Percentiles rank a stretch among this genome's conserved stretches.
These are phyloP conservation scores for Botrytis squamosa DNA, from an alignment of 2,329 filamentous ascomycete genomes.

Conservation along the genomic window DNA sequence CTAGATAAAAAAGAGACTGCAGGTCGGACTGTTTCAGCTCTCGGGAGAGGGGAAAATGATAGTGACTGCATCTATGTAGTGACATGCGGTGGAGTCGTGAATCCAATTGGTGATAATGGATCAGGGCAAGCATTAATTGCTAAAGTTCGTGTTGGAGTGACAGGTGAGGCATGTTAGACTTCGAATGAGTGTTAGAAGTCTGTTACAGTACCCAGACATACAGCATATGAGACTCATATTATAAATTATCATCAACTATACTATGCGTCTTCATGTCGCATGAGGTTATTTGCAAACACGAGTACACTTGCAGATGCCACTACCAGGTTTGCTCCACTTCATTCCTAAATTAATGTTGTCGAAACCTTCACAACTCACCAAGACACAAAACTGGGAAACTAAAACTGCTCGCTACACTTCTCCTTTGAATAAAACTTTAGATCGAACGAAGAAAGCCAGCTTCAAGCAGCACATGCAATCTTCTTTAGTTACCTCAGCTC, in stretches of 20 bases:
- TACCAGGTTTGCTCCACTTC: no score
- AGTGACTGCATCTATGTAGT: constrained; percentile 13
- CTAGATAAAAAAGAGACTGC: constrained; percentile 7
- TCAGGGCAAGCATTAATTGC: constrained; percentile 3
- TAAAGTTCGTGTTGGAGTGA: neutral
- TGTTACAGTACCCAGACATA: neutral
- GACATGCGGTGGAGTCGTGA: constrained; percentile 10
- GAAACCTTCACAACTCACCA: neutral
- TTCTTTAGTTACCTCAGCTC: neutral
- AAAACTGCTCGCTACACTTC: neutral
- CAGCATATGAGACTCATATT: neutral
- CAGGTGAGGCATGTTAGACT: constrained; percentile 2
- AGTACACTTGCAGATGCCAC: neutral
- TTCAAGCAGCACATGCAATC: neutral
- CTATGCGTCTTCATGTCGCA: neutral
- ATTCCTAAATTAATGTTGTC: neutral
- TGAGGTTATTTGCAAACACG: neutral
- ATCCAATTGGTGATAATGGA: neutral
- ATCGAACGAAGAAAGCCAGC: neutral
- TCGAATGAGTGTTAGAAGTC: neutral
- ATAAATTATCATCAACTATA: neutral
- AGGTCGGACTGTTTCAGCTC: constrained; percentile 6
- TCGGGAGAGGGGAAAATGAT: neutral
- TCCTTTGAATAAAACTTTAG: neutral
- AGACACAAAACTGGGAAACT: neutral